These are phyloP conservation scores for Curvularia sp. DNA, from an alignment of 2,329 filamentous ascomycete species.

Conservation along the genomic window DNA sequence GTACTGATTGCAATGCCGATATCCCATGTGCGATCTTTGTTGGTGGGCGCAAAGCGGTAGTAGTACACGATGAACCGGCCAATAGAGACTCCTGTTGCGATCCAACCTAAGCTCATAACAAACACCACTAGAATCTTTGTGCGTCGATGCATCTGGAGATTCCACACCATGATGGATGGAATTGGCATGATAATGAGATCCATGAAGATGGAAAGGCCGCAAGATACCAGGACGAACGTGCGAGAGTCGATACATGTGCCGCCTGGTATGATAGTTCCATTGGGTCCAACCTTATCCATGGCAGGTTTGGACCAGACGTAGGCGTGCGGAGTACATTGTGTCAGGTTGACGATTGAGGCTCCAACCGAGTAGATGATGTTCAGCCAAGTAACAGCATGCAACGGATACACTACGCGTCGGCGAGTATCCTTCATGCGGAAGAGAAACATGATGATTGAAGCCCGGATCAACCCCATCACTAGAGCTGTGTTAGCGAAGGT, in stretches of 20 bases:
- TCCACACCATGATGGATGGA: conserved; percentile 54
- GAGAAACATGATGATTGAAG: conserved; percentile 49
- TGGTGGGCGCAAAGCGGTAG: conserved; percentile 47
- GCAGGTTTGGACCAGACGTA: conserved; percentile 40
- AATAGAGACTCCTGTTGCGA: conserved; percentile 45
- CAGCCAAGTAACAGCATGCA: conserved; percentile 46
- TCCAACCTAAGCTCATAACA: conserved; percentile 47
- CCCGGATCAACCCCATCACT: conserved; percentile 47
- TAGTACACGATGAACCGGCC: conserved; percentile 52
- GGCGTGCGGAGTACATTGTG: conserved; percentile 45
- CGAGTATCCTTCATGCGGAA: conserved; percentile 47
- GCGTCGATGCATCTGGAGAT: conserved; percentile 51
- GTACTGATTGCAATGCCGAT: conserved; percentile 50
- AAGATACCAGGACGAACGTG: conserved; percentile 44
- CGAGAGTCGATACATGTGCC: conserved; percentile 46
- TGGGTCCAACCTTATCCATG: conserved; percentile 40
- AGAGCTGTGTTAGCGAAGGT: conserved; percentile 5
- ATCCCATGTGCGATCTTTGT: conserved; percentile 43
- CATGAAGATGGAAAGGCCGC: conserved; percentile 47
- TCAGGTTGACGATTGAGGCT: conserved; percentile 45
- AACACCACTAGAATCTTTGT: conserved; percentile 45
- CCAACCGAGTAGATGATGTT: conserved; percentile 46
- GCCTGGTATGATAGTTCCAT: conserved; percentile 35
- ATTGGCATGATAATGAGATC: conserved; percentile 52
- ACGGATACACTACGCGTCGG: conserved; percentile 35